Conservation (phyloP, 257 asterid genomes). For the Solanum rostratum region DNA sequence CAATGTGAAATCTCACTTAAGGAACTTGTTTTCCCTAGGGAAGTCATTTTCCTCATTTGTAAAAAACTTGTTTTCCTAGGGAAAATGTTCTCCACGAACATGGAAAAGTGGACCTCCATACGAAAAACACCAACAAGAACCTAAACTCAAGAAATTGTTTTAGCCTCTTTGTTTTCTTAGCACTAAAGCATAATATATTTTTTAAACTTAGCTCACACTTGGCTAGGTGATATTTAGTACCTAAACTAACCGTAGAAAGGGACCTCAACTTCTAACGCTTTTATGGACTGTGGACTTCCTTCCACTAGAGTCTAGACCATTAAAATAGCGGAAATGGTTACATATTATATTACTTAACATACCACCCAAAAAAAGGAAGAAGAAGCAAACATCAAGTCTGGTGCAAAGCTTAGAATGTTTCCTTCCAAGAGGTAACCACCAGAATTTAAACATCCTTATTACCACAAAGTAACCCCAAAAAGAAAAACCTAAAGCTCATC, state of each 20-base stretch:
- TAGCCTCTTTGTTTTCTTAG: not conserved
- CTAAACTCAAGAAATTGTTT: not conserved
- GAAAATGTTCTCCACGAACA: not conserved
- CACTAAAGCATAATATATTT: not conserved
- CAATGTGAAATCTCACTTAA: not conserved
- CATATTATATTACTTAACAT: not conserved
- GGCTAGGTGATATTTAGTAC: not conserved
- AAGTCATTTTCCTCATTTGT: not conserved
- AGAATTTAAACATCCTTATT: not conserved
- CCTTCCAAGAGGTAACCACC: not conserved
- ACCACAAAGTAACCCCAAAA: not conserved
- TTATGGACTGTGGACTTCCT: not conserved
- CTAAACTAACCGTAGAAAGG: not conserved
- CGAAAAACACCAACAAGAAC: not conserved
- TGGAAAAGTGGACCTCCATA: not conserved
- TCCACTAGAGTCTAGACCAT: not conserved
- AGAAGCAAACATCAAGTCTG: not conserved
- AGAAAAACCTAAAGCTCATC: not conserved
- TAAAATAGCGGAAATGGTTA: not conserved
- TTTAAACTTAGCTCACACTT: not conserved
- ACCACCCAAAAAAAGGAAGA: not conserved
- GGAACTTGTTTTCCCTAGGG: not conserved
- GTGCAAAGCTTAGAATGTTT: not conserved
- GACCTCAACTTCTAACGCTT: not conserved
- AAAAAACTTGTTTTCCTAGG: not conserved